These are phyloP conservation scores for Cutaneotrichosporon cutaneum DNA, from an alignment of 1,284 basidiomycete genomes.

Conservation along the genomic window DNA sequence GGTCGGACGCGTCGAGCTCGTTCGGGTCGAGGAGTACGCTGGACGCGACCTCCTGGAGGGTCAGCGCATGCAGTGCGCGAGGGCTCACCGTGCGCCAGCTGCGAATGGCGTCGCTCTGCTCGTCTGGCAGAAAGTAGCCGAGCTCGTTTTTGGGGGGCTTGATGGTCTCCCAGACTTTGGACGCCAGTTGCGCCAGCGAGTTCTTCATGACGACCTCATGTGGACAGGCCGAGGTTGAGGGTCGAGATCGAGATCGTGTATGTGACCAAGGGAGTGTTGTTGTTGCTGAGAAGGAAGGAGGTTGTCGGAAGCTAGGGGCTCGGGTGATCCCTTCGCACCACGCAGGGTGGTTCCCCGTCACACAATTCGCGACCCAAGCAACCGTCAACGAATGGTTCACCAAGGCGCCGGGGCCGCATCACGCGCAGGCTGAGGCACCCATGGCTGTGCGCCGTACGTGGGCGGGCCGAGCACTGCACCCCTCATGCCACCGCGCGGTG, in stretches of 20 bases:
- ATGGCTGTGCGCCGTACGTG: slow-evolving; percentile 3
- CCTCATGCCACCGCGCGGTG: neutral
- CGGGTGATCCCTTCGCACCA: neutral
- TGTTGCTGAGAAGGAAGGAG: neutral
- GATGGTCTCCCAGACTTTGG: slow-evolving; percentile 6
- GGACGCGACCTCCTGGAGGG: neutral
- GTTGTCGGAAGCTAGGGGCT: neutral
- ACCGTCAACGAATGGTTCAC: neutral
- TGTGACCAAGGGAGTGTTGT: neutral
- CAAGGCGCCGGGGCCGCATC: slow-evolving; percentile 5
- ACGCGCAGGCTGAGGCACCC: slow-evolving; percentile 1
- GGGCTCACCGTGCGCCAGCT: neutral
- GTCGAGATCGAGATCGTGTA: neutral
- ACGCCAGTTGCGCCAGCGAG: slow-evolving; percentile 1
- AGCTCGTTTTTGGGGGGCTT: neutral
- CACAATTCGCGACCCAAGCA: neutral
- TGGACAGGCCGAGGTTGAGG: neutral
- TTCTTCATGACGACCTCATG: neutral
- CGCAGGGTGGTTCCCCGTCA: neutral
- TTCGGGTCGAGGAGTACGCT: slow-evolving; percentile 5
- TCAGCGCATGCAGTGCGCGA: neutral
- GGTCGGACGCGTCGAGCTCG: neutral
- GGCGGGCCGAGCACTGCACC: neutral
- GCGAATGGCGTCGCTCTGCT: slow-evolving; percentile 6
- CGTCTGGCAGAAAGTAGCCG: slow-evolving; percentile 1